Base-by-base conservation (phyloP, 805 yeast genomes). In the Candida palmyrensis region DNA sequence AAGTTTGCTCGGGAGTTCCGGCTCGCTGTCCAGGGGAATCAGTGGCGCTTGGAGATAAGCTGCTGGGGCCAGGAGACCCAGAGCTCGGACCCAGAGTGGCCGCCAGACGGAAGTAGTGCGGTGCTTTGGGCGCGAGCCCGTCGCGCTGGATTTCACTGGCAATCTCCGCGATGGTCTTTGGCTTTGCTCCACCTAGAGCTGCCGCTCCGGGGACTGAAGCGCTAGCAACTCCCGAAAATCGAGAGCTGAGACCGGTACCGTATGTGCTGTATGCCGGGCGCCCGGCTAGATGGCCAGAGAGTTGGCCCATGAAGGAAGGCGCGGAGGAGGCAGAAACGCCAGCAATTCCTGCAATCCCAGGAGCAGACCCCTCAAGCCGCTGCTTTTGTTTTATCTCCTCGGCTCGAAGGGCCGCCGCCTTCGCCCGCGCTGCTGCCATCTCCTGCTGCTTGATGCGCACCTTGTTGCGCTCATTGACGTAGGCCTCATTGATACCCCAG, bases 401-500 rank as follows among this genome's bases (percentile, higher is more conserved):
- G 3, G 72, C 59, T 38, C 65, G 68, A 26, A 68, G 38, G 15
- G 75, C 75, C 2, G 77, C 79, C 16, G 75, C 77, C 41, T 69
- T 69, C 4, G 79, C 77, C 48, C 65, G 68, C 3, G 79, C 74
- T 27, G 79, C 74, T 3, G 83, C 80, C 34, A 71, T 67, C 47
- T 79, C 84, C 35, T 77, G 75, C 77, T 75, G 34, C 41, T 43
- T 44, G 36, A 52, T 55, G 57, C 84, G 76, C 29, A 71, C 78
- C 40, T 71, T 76, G 51, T 89, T 97, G 57, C 84, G 77, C 46
- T 88, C 96, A 14, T 79, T 79, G 37, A 84, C 75, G 41, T 80
- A 86, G 39, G 77, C 82, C 40, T 87, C 95, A 59, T 92, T 96
- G 25, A 92, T 64, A 3, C 90, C 90, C 95, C 96, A 90, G 19